These are phyloP conservation scores for Massarina eburnea DNA, from an alignment of 2,329 filamentous ascomycete genomes.

Conservation along the genomic window DNA sequence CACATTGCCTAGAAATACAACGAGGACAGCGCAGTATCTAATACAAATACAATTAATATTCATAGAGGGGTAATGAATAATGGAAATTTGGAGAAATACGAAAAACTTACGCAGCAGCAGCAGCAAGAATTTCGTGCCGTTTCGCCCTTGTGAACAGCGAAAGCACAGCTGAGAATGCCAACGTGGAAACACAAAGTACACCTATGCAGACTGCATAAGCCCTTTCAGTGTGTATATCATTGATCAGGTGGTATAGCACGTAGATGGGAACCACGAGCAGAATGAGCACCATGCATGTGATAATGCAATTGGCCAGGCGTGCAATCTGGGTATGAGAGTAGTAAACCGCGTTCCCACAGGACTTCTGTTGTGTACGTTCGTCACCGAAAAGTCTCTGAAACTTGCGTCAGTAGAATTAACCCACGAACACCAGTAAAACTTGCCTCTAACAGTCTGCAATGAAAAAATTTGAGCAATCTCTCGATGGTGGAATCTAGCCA, in stretches of 20 bases:
- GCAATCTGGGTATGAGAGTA: constrained; percentile 22
- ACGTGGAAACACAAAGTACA: constrained; percentile 35
- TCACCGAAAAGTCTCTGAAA: constrained; percentile 6
- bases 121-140: constrained; percentile 27
- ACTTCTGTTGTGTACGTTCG: constrained; percentile 7
- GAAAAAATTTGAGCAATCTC: constrained; percentile 11
- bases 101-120: constrained; percentile 19
- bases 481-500: constrained; percentile 44
- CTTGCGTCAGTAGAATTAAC: background rate
- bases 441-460: constrained; percentile 15
- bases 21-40: constrained; percentile 24
- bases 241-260: constrained; percentile 25
- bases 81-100: no score
- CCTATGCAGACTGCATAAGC: constrained; percentile 25
- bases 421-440: background rate
- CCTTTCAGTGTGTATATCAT: constrained; percentile 8
- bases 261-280: constrained; percentile 31
- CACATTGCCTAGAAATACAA: constrained; percentile 20
- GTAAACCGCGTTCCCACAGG: constrained; percentile 17
- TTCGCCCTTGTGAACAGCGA: constrained; percentile 21
- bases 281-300: constrained; percentile 23
- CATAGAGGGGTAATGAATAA: no score
- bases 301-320: constrained; percentile 20
- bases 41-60: no score
- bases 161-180: constrained; percentile 21